These are phyloP conservation scores for Sechiopsis laciniata DNA, from an alignment of 306 rosid species.

Conservation along the genomic window DNA sequence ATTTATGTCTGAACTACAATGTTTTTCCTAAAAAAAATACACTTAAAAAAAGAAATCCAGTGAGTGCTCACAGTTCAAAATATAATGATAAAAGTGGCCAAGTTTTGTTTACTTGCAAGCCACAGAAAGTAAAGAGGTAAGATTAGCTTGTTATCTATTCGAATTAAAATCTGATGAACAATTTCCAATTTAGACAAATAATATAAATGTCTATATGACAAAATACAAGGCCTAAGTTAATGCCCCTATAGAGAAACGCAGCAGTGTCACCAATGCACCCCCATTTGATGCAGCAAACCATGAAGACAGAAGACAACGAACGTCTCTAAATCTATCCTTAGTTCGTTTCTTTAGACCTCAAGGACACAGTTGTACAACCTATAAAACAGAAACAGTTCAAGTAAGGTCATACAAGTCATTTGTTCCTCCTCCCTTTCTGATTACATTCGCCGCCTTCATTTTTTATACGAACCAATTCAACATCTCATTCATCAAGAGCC, in stretches of 20 bases:
- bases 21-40: too few relatives aligned
- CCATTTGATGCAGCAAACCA: too few relatives aligned
- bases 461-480: slow-evolving; percentile 5
- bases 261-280: slow-evolving; percentile 5
- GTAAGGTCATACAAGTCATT: neutral
- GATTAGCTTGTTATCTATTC: neutral
- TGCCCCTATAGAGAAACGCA: slow-evolving; percentile 15
- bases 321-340: neutral
- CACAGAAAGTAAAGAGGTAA: neutral
- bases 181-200: neutral
- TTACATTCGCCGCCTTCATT: slow-evolving; percentile 1
- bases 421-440: neutral
- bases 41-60: neutral
- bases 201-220: slow-evolving; percentile 14
- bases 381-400: neutral
- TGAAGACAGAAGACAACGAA: neutral
- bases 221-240: slow-evolving; percentile 20
- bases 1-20: neutral
- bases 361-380: neutral
- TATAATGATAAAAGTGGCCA: neutral
- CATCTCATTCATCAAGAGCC: slow-evolving; percentile 68
- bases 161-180: slow-evolving; percentile 1
- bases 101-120: neutral
- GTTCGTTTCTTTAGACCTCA: neutral
- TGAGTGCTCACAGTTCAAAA: neutral